These are phyloP conservation scores for Madurella mycetomatis DNA, from an alignment of 2,329 filamentous ascomycete species.

Conservation along the genomic window DNA sequence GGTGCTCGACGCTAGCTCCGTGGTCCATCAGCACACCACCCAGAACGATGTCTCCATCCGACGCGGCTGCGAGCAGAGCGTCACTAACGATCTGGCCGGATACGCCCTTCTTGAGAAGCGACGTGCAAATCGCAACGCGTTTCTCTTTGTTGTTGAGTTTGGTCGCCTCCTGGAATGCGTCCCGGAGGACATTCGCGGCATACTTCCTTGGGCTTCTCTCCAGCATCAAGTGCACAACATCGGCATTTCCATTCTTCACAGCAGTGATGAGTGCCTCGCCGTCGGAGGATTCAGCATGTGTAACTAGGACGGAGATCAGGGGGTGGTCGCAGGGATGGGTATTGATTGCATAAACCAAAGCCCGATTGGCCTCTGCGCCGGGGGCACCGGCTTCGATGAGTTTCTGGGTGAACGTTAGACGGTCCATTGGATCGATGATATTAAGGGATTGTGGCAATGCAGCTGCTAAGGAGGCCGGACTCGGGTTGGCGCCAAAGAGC, in stretches of 20 bases:
- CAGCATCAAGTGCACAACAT: slow-evolving; percentile 46
- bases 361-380: slow-evolving; percentile 45
- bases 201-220: slow-evolving; percentile 33
- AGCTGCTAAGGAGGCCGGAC: slow-evolving; percentile 40
- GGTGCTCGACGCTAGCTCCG: slow-evolving; percentile 48
- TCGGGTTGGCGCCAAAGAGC: slow-evolving; percentile 41
- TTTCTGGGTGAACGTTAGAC: slow-evolving; percentile 46
- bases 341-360: slow-evolving; percentile 47
- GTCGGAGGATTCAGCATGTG: slow-evolving; percentile 46
- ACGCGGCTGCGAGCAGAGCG: slow-evolving; percentile 47
- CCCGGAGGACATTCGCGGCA: slow-evolving; percentile 36
- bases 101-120: slow-evolving; percentile 44
- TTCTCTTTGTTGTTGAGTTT: slow-evolving; percentile 36
- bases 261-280: slow-evolving; percentile 46
- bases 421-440: slow-evolving; percentile 47
- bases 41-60: slow-evolving; percentile 49
- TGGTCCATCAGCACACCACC: slow-evolving; percentile 48
- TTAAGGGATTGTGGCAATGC: slow-evolving; percentile 51
- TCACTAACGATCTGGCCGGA: slow-evolving; percentile 43
- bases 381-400: slow-evolving; percentile 48
- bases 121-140: slow-evolving; percentile 42
- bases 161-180: slow-evolving; percentile 41
- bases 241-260: slow-evolving; percentile 41
- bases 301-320: slow-evolving; percentile 43
- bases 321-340: slow-evolving; percentile 45